A percentile compares a stretch with the other conserved stretches of the same genome.
These are phyloP conservation scores for Tanacetum coccineum DNA, from an alignment of 129 eudicot species.

Conservation along the genomic window DNA sequence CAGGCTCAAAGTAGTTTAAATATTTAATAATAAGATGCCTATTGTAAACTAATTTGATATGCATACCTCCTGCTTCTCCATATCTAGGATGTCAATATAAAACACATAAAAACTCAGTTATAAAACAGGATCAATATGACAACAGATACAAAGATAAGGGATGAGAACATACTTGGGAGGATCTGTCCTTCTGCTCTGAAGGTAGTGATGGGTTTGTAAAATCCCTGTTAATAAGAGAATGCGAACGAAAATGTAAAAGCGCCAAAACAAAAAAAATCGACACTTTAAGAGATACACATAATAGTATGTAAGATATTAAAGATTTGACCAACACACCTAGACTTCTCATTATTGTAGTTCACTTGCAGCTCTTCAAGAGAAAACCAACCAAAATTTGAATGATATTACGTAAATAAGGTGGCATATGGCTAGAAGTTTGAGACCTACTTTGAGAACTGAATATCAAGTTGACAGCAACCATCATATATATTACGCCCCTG, in stretches of 20 bases:
- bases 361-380: slow-evolving; percentile 95
- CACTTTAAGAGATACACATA: not conserved
- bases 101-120: slow-evolving; percentile 3
- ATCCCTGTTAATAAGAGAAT: slow-evolving; percentile 46
- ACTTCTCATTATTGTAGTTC: slow-evolving; percentile 88
- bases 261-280: not conserved
- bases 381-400: slow-evolving; percentile 10
- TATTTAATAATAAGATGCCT: not conserved
- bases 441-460: slow-evolving; percentile 93
- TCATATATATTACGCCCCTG: slow-evolving; percentile 98
- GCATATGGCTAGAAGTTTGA: slow-evolving; percentile 14
- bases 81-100: slow-evolving; percentile 62
- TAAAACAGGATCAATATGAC: not conserved
- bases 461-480: slow-evolving; percentile 98
- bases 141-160: not conserved
- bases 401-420: not conserved
- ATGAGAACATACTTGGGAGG: slow-evolving; percentile 68
- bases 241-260: slow-evolving; percentile 14
- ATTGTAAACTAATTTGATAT: slow-evolving; percentile 34
- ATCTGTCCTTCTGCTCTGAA: slow-evolving; percentile 80
- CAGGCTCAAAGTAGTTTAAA: slow-evolving; percentile 9
- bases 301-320: not conserved
- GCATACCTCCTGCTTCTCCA: slow-evolving; percentile 74
- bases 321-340: slow-evolving; percentile 48
- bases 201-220: slow-evolving; percentile 95